Evolutionary conservation across 306 rosid species (phyloP).

Genomic region (Cucumis sativus): Cucumber_9930_V3 NC_026660.2:13990501-13991000

Average conservation of each 20-base stretch:
- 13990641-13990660: constrained; percentile 11
- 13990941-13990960: background rate
- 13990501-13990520: constrained; percentile 98
- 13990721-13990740: constrained; percentile 70
- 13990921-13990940: background rate
- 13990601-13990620: constrained; percentile 29
- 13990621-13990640: background rate
- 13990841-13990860: constrained; percentile 8
- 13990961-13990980: background rate
- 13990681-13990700: constrained; percentile 62
- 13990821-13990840: constrained; percentile 20
- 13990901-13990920: background rate
- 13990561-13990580: constrained; percentile 91
- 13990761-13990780: constrained; percentile 78
- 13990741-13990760: constrained; percentile 86
- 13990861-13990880: background rate
- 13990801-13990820: constrained; percentile 23
- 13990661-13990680: constrained; percentile 9
- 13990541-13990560: constrained; percentile 62
- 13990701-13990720: constrained; percentile 76
- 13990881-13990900: background rate
- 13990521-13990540: constrained; percentile 50
- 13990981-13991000: background rate
- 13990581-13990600: constrained; percentile 86
- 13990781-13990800: constrained; percentile 63